Evolutionary conservation across 1,284 basidiomycete genomes (phyloP).

Genomic region (Pascua sp.): DNA sequence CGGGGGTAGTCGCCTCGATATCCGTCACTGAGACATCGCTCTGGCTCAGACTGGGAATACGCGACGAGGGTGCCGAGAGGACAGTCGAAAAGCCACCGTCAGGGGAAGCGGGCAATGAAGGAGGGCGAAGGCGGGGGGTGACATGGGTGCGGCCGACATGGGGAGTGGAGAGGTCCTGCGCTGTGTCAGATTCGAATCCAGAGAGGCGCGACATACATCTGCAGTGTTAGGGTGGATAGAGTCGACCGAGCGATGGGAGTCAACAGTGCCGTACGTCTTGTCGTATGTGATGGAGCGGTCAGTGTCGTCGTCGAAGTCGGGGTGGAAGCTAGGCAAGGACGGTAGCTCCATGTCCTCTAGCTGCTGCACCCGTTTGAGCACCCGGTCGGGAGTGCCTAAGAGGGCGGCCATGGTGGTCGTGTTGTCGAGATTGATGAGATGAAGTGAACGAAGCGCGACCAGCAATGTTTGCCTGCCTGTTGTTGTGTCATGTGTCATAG

Average conservation of each 20-base stretch:
- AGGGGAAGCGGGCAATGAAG: too few species aligned
- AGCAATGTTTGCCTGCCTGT: not conserved
- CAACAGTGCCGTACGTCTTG: too few species aligned
- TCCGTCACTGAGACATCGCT: conserved; percentile 39
- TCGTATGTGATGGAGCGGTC: not conserved
- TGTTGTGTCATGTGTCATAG: too few species aligned
- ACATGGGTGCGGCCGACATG: too few species aligned
- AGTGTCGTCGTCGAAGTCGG: conserved; percentile 27
- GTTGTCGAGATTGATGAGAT: not conserved
- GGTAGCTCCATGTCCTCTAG: conserved; percentile 46
- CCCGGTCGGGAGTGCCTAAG: conserved; percentile 36
- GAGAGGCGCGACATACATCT: too few species aligned
- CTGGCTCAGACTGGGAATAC: conserved; percentile 41
- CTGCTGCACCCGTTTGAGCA: conserved; percentile 37
- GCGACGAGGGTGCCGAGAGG: not conserved
- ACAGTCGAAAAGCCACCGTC: too few species aligned
- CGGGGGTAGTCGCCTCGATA: conserved; percentile 39
- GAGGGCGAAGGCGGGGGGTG: too few species aligned
- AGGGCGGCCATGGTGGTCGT: conserved; percentile 25
- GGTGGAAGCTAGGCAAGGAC: conserved; percentile 42
- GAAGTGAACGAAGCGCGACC: not conserved
- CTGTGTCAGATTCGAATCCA: too few species aligned
- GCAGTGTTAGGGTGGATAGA: too few species aligned
- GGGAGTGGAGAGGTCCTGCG: too few species aligned
- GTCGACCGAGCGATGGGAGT: too few species aligned